Percentiles rank a stretch among this genome's conserved stretches.
Evolutionary conservation across 148 eudicot species (phyloP).

Genomic region (Rhododendron mucronatum): DNA sequence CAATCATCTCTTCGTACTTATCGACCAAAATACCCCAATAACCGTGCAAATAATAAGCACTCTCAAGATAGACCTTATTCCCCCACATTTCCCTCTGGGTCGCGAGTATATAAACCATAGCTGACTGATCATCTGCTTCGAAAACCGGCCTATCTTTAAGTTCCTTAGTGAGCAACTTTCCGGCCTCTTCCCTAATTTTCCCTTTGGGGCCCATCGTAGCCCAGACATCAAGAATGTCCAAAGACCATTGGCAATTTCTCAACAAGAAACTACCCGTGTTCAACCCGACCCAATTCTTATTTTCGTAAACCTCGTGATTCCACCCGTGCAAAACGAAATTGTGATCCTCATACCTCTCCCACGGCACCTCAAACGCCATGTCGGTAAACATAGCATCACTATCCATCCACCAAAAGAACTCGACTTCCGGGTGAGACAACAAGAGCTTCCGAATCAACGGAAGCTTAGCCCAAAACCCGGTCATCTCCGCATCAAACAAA

Average conservation of each 20-base stretch:
- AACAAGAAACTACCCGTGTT: constrained; percentile 68
- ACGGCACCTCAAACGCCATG: constrained; percentile 70
- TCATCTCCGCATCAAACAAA: constrained; percentile 18
- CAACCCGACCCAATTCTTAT: constrained; percentile 77
- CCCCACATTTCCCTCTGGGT: constrained; percentile 64
- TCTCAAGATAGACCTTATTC: constrained; percentile 69
- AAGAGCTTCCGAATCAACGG: constrained; percentile 64
- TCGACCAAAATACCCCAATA: constrained; percentile 73
- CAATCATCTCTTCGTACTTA: constrained; percentile 55
- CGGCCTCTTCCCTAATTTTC: constrained; percentile 55
- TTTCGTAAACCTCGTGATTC: constrained; percentile 63
- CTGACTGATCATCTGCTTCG: constrained; percentile 86
- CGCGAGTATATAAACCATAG: constrained; percentile 61
- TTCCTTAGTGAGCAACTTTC: constrained; percentile 46
- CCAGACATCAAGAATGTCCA: constrained; percentile 69
- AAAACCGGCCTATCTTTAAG: constrained; percentile 65
- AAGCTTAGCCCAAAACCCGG: constrained; percentile 78
- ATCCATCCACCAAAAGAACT: constrained; percentile 85
- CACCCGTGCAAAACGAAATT: constrained; percentile 69
- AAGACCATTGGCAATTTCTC: constrained; percentile 66
- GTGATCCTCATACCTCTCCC: constrained; percentile 50
- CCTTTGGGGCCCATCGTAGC: constrained; percentile 78
- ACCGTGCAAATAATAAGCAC: constrained; percentile 57
- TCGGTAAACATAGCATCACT: constrained; percentile 91
- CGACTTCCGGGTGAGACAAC: constrained; percentile 74